phyloP scores from a whole-genome alignment of 75 land plant species.

The Cupressus sempervirens region DNA sequence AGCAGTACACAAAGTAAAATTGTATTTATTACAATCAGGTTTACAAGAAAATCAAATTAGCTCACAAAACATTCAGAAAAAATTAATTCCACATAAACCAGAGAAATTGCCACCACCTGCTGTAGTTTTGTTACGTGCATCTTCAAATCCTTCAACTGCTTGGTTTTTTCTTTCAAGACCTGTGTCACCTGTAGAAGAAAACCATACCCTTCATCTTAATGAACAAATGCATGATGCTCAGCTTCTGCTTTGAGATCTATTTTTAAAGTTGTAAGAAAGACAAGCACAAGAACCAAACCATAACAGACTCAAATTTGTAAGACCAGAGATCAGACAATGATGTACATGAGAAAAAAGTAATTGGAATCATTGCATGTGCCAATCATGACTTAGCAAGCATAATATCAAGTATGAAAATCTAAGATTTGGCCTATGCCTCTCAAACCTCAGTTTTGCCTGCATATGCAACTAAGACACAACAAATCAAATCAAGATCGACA shows the following conservation, averaged over 20 bases:
- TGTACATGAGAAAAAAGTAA: neutral
- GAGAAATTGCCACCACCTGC: slow-evolving; percentile 3
- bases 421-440: neutral
- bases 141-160: neutral
- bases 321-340: neutral
- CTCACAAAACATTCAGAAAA: neutral
- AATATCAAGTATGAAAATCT: neutral
- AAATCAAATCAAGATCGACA: neutral
- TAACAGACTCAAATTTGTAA: neutral
- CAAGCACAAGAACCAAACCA: neutral
- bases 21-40: neutral
- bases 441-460: neutral
- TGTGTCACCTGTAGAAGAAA: slow-evolving; percentile 5
- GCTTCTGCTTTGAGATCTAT: neutral
- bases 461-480: neutral
- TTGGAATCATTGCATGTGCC: neutral
- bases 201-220: neutral
- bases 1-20: neutral
- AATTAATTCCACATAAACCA: neutral
- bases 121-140: neutral
- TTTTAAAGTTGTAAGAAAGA: neutral
- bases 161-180: neutral
- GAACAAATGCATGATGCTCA: neutral
- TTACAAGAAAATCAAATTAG: neutral
- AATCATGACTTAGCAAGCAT: neutral